phyloP scores from a whole-genome alignment of 1,139 yeast genomes.

The Blastobotrys persicus region DNA sequence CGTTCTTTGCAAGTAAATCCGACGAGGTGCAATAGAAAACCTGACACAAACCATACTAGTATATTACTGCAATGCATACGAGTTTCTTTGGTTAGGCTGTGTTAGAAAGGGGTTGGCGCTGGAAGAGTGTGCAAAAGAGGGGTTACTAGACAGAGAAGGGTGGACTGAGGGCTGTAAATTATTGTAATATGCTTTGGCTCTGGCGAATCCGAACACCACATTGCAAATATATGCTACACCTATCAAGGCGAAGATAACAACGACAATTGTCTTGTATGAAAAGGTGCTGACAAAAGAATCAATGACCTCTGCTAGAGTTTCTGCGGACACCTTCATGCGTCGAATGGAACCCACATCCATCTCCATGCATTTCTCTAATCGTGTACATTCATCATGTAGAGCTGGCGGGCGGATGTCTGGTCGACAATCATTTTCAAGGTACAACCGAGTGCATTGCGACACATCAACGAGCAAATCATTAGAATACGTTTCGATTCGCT shows the following conservation, averaged over 20 bases:
- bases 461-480: constrained; percentile 63
- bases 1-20: too few relatives aligned
- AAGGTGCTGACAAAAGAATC: constrained; percentile 75
- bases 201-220: constrained; percentile 3
- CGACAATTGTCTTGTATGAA: constrained; percentile 12
- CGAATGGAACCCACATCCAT: constrained; percentile 61
- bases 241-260: constrained; percentile 2
- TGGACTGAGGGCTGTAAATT: background rate
- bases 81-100: constrained; percentile 28
- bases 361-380: constrained; percentile 83
- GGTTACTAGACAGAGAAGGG: background rate
- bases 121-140: background rate
- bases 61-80: constrained; percentile 49
- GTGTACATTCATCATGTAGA: constrained; percentile 62
- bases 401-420: constrained; percentile 60
- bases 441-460: constrained; percentile 66
- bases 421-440: constrained; percentile 66
- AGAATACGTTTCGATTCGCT: constrained; percentile 62
- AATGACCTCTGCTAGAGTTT: constrained; percentile 75
- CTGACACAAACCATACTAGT: too few relatives aligned
- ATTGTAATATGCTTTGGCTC: constrained; percentile 7
- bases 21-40: too few relatives aligned
- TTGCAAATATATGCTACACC: background rate
- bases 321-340: constrained; percentile 72
- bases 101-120: background rate